These are phyloP conservation scores for Boletellus sp. DNA, from an alignment of 768 basidiomycete genomes.

Conservation along the genomic window DNA sequence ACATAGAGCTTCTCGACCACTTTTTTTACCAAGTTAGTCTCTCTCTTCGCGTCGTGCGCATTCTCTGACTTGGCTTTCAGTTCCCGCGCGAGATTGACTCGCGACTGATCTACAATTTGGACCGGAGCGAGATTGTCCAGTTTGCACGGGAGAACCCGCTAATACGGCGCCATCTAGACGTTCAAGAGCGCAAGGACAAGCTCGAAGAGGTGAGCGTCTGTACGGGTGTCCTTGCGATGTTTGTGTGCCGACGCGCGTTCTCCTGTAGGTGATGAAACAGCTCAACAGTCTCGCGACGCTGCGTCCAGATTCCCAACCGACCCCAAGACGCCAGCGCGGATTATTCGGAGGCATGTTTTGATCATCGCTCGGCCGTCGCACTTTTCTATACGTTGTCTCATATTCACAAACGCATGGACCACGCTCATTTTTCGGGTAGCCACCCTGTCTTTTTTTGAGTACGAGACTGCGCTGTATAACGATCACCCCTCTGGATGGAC, in stretches of 20 bases:
- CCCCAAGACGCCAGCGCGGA: slow-evolving; percentile 70
- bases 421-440: slow-evolving; percentile 6
- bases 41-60: neutral
- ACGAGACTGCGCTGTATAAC: slow-evolving; percentile 13
- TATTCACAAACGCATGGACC: neutral
- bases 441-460: neutral
- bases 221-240: neutral
- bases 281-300: slow-evolving; percentile 88
- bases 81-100: slow-evolving; percentile 98
- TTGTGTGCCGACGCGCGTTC: slow-evolving; percentile 3
- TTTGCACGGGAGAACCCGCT: slow-evolving; percentile 95
- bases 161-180: slow-evolving; percentile 82
- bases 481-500: slow-evolving; percentile 16
- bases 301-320: slow-evolving; percentile 74
- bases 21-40: slow-evolving; percentile 91
- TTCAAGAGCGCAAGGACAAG: slow-evolving; percentile 97
- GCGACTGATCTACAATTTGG: slow-evolving; percentile 87
- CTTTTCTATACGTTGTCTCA: neutral
- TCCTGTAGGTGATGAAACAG: slow-evolving; percentile 91
- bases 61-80: slow-evolving; percentile 36
- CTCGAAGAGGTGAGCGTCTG: slow-evolving; percentile 73
- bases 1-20: slow-evolving; percentile 95
- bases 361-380: slow-evolving; percentile 27
- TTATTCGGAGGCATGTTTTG: slow-evolving; percentile 76
- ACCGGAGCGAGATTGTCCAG: slow-evolving; percentile 80